These are phyloP conservation scores for Oehlia diaphana DNA, from an alignment of 192 early-diverging fungal species.

Conservation along the genomic window DNA sequence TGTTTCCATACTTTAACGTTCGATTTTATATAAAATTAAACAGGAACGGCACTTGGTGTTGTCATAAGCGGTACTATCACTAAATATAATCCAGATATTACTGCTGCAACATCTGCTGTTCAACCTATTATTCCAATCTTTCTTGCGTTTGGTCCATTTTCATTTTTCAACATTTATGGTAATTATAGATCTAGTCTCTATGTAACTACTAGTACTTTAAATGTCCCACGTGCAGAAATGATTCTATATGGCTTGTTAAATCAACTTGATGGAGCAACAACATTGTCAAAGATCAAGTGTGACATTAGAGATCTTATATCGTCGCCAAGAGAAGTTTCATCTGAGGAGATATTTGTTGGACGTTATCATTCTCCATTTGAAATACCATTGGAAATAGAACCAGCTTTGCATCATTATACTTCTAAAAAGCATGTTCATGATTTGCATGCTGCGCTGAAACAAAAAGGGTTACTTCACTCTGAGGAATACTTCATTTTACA, in stretches of 20 bases:
- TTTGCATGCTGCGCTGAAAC: conserved; percentile 32
- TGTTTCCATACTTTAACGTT: conserved; percentile 30
- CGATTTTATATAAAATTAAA: background rate
- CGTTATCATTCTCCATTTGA: conserved; percentile 45
- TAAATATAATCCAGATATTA: conserved; percentile 22
- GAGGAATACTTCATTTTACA: conserved; percentile 43
- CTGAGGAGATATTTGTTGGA: conserved; percentile 50
- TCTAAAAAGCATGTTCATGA: conserved; percentile 19
- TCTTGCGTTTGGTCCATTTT: conserved; percentile 67
- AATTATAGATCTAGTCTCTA: conserved; percentile 68
- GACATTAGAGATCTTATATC: conserved; percentile 29
- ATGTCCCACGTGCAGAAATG: conserved; percentile 53
- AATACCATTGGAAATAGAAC: conserved; percentile 51
- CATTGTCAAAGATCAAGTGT: background rate
- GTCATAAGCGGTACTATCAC: conserved; percentile 48
- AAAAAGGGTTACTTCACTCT: conserved; percentile 34
- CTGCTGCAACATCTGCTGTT: conserved; percentile 3
- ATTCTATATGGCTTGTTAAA: conserved; percentile 40
- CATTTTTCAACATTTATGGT: conserved; percentile 66
- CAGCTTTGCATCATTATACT: conserved; percentile 36
- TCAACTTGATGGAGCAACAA: conserved; percentile 20
- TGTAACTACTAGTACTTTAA: conserved; percentile 63
- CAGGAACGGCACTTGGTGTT: conserved; percentile 45
- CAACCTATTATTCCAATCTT: conserved; percentile 58
- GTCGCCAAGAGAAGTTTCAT: conserved; percentile 39